phyloP scores from a whole-genome alignment of 495 filamentous ascomycete genomes.

The Podospora bellae-mahoneyi region DNA sequence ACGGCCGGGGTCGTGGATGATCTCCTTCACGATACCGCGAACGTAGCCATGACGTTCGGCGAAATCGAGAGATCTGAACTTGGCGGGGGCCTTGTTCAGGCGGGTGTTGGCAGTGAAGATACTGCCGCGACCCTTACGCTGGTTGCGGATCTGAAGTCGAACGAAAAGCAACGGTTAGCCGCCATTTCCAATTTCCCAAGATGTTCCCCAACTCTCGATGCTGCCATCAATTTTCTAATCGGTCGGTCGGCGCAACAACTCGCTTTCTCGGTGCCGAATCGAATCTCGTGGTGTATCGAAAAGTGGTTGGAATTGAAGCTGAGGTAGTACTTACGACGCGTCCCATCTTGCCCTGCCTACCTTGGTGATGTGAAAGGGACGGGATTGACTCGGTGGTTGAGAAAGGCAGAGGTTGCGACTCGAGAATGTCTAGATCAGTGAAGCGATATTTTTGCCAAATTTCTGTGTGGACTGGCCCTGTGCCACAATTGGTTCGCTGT shows the following conservation, averaged over 20 bases:
- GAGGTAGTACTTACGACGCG: constrained; percentile 47
- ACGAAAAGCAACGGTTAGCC: constrained; percentile 33
- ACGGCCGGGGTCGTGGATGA: constrained; percentile 98
- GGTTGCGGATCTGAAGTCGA: constrained; percentile 71
- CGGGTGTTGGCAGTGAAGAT: constrained; percentile 91
- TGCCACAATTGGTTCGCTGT: constrained; percentile 30
- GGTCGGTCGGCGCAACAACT: constrained; percentile 19
- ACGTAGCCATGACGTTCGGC: constrained; percentile 96
- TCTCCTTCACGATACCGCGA: constrained; percentile 95
- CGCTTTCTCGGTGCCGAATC: constrained; percentile 18
- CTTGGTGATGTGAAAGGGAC: constrained; percentile 33
- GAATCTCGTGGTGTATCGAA: constrained; percentile 17
- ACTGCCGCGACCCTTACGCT: constrained; percentile 96
- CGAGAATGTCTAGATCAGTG: constrained; percentile 29
- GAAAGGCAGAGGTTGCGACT: constrained; percentile 31
- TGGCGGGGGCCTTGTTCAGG: constrained; percentile 76
- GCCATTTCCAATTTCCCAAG: constrained; percentile 9
- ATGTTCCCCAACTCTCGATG: constrained; percentile 9
- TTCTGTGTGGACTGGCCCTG: constrained; percentile 35
- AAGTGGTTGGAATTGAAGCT: constrained; percentile 16
- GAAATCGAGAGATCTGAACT: constrained; percentile 93
- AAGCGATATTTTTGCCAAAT: constrained; percentile 38
- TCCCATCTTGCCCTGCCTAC: constrained; percentile 48
- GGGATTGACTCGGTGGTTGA: constrained; percentile 33
- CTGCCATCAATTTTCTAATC: constrained; percentile 3